Conservation (phyloP, 2,329 filamentous ascomycete species). For the Thelonectria discophora region DNA sequence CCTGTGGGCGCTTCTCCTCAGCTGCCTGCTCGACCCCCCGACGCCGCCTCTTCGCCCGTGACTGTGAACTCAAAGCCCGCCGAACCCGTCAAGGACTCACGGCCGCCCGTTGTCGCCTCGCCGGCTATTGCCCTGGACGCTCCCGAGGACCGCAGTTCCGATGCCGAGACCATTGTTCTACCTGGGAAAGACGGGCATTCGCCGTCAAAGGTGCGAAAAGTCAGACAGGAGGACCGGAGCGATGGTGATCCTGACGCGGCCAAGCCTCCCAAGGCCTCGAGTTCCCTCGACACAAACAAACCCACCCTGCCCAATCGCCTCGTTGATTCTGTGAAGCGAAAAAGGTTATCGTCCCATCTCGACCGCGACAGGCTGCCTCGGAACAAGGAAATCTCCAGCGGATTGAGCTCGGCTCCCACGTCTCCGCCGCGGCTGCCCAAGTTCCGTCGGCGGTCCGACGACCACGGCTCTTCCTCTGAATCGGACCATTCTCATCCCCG, state of each 20-base stretch:
- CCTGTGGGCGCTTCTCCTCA: constrained; percentile 62
- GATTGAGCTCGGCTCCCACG: constrained; percentile 66
- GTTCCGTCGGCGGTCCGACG: constrained; percentile 48
- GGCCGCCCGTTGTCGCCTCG: constrained; percentile 46
- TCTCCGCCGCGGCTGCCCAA: constrained; percentile 57
- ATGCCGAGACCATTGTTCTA: constrained; percentile 76
- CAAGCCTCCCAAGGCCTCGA: constrained; percentile 46
- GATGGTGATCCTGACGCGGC: constrained; percentile 60
- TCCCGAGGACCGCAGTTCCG: constrained; percentile 68
- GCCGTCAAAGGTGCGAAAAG: constrained; percentile 69
- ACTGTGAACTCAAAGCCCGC: constrained; percentile 39
- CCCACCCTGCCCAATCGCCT: constrained; percentile 47
- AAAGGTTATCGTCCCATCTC: constrained; percentile 51
- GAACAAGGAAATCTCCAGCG: constrained; percentile 63
- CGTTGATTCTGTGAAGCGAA: constrained; percentile 56
- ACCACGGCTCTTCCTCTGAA: constrained; percentile 61
- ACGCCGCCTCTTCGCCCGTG: constrained; percentile 36
- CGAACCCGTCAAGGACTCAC: constrained; percentile 37
- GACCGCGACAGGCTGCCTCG: constrained; percentile 54
- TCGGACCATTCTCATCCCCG: constrained; percentile 60
- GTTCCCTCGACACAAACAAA: constrained; percentile 48
- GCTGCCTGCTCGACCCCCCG: constrained; percentile 46
- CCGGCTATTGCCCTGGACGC: constrained; percentile 47
- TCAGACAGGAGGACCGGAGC: constrained; percentile 71
- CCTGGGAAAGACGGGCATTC: constrained; percentile 72